phyloP scores from a whole-genome alignment of 2,329 filamentous ascomycete species.

The Lasiodiplodia hormozganensis region DNA sequence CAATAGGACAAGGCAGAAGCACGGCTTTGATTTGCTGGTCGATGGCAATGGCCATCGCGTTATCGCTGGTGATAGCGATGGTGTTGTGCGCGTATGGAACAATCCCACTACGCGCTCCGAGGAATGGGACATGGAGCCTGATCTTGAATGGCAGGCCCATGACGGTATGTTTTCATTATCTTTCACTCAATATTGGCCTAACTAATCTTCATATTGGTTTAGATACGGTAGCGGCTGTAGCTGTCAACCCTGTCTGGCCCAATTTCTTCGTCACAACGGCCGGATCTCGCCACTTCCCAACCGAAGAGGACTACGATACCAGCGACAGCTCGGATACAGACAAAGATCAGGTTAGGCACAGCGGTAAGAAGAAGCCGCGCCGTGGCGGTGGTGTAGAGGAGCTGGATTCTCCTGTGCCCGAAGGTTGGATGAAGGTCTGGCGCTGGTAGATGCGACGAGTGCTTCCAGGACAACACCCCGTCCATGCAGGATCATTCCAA shows the following conservation, averaged over 20 bases:
- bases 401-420: neutral
- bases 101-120: slow-evolving; percentile 36
- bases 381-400: neutral
- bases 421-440: slow-evolving; percentile 10
- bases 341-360: neutral
- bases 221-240: neutral
- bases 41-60: slow-evolving; percentile 54
- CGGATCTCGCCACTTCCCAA: neutral
- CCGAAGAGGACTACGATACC: neutral
- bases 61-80: slow-evolving; percentile 67
- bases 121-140: neutral
- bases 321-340: neutral
- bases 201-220: neutral
- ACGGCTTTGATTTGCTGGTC: slow-evolving; percentile 60
- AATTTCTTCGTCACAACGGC: neutral
- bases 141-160: slow-evolving; percentile 15
- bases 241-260: slow-evolving; percentile 1
- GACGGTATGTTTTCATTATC: neutral
- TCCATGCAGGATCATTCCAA: no score
- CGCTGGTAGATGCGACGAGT: neutral
- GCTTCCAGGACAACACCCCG: no score
- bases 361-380: neutral
- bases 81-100: slow-evolving; percentile 53
- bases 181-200: neutral
- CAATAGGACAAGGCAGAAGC: slow-evolving; percentile 60